phyloP scores from a whole-genome alignment of 768 basidiomycete genomes.

The Chalciporus piperatus region DNA sequence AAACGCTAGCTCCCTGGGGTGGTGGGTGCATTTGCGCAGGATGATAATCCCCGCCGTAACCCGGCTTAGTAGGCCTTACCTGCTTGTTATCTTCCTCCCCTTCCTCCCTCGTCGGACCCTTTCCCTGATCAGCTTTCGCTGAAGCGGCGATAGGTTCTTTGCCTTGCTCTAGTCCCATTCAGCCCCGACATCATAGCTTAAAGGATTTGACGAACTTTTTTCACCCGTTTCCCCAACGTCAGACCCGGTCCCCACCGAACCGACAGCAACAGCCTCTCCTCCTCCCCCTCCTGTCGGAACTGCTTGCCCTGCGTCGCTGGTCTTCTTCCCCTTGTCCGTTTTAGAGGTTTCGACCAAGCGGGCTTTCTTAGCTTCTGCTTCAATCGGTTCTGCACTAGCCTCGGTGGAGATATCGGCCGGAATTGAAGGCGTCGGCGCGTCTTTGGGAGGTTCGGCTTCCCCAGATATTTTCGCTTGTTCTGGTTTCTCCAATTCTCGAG shows the following conservation, averaged over 20 bases:
- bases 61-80: not conserved
- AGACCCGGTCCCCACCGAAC: not conserved
- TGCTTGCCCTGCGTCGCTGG: not conserved
- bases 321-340: not conserved
- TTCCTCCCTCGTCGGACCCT: not conserved
- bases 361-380: not conserved
- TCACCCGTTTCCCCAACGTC: not conserved
- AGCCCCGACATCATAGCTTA: not conserved
- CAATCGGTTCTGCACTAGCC: not conserved
- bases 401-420: not conserved
- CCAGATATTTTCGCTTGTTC: not conserved
- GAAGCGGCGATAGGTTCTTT: not conserved
- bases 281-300: not conserved
- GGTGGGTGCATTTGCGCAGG: conserved; percentile 30
- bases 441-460: not conserved
- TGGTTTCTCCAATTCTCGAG: not conserved
- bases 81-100: conserved; percentile 3
- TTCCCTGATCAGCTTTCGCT: not conserved
- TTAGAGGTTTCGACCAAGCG: not conserved
- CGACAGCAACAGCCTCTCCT: not conserved
- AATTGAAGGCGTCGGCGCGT: no score
- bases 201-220: conserved; percentile 9
- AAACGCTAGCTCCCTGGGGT: conserved; percentile 16
- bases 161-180: not conserved
- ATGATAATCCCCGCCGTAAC: conserved; percentile 23